phyloP scores from a whole-genome alignment of 192 early-diverging fungal species.

The Podila clonocystis region DNA sequence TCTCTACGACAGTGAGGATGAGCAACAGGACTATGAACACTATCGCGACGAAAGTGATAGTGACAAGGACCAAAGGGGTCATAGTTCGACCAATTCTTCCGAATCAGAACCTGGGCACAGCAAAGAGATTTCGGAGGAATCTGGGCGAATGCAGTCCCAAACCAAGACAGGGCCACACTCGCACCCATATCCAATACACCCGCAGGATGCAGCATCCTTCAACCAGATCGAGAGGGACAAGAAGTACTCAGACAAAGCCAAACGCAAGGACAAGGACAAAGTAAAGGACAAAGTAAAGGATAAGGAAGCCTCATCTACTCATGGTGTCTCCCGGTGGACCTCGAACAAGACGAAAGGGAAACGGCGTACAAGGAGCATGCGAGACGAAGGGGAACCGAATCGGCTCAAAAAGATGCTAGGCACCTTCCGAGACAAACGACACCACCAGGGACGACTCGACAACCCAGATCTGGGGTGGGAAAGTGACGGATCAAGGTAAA shows the following conservation, averaged over 20 bases:
- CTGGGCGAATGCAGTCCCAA: slow-evolving; percentile 4
- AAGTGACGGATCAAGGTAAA: slow-evolving; percentile 32
- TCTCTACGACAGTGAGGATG: slow-evolving; percentile 23
- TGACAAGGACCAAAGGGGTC: not conserved
- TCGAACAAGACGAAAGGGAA: not conserved
- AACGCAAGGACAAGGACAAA: slow-evolving; percentile 14
- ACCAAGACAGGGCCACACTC: too few species aligned
- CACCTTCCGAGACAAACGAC: not conserved
- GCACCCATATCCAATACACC: too few species aligned
- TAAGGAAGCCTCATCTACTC: not conserved
- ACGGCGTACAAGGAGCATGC: slow-evolving; percentile 32
- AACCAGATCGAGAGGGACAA: not conserved
- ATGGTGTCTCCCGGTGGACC: not conserved
- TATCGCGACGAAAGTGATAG: not conserved
- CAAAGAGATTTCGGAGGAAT: slow-evolving; percentile 4
- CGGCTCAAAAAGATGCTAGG: slow-evolving; percentile 27
- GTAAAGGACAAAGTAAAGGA: slow-evolving; percentile 11
- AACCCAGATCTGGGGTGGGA: slow-evolving; percentile 30
- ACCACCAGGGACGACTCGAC: slow-evolving; percentile 9
- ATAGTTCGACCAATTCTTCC: slow-evolving; percentile 8
- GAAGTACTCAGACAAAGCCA: not conserved
- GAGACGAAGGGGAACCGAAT: slow-evolving; percentile 33
- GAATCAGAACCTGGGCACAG: slow-evolving; percentile 29
- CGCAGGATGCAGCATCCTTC: not conserved
- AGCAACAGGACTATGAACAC: slow-evolving; percentile 16